These are phyloP conservation scores for Phytophthora boehmeriae DNA, from an alignment of 352 stramenopile species.

Conservation along the genomic window DNA sequence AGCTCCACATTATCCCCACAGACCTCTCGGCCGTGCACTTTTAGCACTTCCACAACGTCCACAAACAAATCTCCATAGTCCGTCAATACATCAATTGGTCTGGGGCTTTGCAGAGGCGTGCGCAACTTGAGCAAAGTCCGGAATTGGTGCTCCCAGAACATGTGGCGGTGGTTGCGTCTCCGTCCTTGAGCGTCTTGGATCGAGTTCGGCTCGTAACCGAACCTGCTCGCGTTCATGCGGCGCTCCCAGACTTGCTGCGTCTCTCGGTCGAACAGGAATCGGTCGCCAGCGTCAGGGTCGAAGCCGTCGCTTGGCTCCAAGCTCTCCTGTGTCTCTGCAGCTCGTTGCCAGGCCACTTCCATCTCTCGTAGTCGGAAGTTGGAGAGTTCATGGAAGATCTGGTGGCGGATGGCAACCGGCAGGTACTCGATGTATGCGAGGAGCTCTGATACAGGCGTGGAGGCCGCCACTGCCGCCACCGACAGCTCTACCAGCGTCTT, in stretches of 20 bases:
- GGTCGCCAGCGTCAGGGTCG: constrained; percentile 25
- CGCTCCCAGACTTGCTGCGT: constrained; percentile 38
- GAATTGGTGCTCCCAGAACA: constrained; percentile 71
- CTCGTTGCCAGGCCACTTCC: constrained; percentile 46
- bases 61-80: constrained; percentile 43
- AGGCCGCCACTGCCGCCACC: constrained; percentile 31
- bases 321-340: constrained; percentile 9
- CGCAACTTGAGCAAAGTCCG: constrained; percentile 48
- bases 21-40: constrained; percentile 72
- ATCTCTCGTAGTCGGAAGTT: constrained; percentile 53
- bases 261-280: constrained; percentile 48
- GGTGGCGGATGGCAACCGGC: constrained; percentile 39
- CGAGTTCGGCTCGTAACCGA: constrained; percentile 9
- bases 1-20: constrained; percentile 48
- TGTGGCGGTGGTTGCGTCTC: constrained; percentile 42
- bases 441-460: constrained; percentile 42
- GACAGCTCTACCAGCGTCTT: constrained; percentile 42
- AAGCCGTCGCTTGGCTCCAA: constrained; percentile 23
- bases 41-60: constrained; percentile 61
- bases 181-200: constrained; percentile 25
- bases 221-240: constrained; percentile 24
- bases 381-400: constrained; percentile 48
- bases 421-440: constrained; percentile 51
- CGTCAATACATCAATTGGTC: constrained; percentile 5
- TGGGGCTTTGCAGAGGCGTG: constrained; percentile 15